phyloP scores from a whole-genome alignment of 2,329 filamentous ascomycete genomes.

The Alternaria alternata region DNA sequence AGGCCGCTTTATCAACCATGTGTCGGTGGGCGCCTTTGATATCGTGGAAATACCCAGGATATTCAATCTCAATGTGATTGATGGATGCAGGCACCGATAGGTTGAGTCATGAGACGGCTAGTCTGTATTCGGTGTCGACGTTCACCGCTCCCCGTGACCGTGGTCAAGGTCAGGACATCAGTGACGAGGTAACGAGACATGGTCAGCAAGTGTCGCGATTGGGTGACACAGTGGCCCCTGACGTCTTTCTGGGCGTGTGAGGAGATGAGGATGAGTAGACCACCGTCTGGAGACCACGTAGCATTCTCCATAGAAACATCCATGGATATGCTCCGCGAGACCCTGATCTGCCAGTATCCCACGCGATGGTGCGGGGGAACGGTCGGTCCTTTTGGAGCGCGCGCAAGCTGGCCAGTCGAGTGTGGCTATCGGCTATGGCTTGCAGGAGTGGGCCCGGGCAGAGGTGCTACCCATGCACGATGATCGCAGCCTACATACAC shows the following conservation, averaged over 20 bases:
- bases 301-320: conserved; percentile 1
- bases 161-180: background rate
- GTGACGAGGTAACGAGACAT: background rate
- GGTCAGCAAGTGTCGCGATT: background rate
- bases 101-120: conserved; percentile 2
- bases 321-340: conserved; percentile 12
- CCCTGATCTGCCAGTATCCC: conserved; percentile 12
- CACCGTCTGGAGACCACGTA: conserved; percentile 13
- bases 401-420: conserved; percentile 8
- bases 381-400: conserved; percentile 3
- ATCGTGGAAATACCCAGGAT: background rate
- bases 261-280: background rate
- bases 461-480: conserved; percentile 23
- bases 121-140: conserved; percentile 1
- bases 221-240: background rate
- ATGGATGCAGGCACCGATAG: conserved; percentile 4
- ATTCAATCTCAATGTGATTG: background rate
- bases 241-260: background rate
- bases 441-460: conserved; percentile 8
- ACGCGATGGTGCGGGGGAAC: conserved; percentile 14
- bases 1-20: background rate
- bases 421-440: conserved; percentile 9
- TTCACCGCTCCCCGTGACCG: conserved; percentile 12
- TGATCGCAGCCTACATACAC: conserved; percentile 23
- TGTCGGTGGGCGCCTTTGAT: background rate